Conservation (phyloP, 441 rosid species). For the Eutrema salsugineum region DNA sequence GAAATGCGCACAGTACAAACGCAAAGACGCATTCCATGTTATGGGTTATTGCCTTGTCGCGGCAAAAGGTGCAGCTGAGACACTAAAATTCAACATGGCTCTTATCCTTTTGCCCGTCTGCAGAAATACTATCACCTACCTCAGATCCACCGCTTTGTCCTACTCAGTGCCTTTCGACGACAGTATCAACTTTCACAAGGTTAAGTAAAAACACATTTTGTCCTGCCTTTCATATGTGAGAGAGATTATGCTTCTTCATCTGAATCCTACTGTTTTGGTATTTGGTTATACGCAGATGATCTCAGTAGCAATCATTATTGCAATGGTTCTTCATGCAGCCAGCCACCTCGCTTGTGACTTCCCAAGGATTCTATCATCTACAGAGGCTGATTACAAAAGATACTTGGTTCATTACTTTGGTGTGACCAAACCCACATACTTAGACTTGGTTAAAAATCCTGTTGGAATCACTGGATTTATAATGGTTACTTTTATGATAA, state of each 20-base stretch:
- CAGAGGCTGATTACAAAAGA: slow-evolving; percentile 6
- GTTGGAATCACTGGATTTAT: slow-evolving; percentile 64
- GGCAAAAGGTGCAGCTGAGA: slow-evolving; percentile 77
- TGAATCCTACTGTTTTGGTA: neutral
- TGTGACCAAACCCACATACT: slow-evolving; percentile 43
- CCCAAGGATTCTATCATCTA: slow-evolving; percentile 42
- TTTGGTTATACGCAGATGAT: slow-evolving; percentile 41
- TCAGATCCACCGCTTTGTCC: slow-evolving; percentile 56
- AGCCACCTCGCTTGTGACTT: slow-evolving; percentile 69
- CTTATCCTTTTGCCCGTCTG: slow-evolving; percentile 66
- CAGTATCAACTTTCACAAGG: slow-evolving; percentile 67
- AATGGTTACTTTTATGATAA: slow-evolving; percentile 53
- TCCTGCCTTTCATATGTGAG: neutral
- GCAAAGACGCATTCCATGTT: slow-evolving; percentile 42
- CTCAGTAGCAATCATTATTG: slow-evolving; percentile 61
- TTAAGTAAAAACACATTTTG: slow-evolving; percentile 5
- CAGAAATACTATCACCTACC: slow-evolving; percentile 64
- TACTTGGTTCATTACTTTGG: slow-evolving; percentile 42
- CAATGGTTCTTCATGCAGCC: slow-evolving; percentile 46
- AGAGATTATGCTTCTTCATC: neutral
- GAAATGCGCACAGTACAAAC: slow-evolving; percentile 56
- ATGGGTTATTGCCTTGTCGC: slow-evolving; percentile 66
- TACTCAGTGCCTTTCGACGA: slow-evolving; percentile 63
- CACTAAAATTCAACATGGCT: slow-evolving; percentile 71
- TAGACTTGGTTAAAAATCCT: slow-evolving; percentile 45